Conservation (phyloP, 129 eudicot genomes). For the Flaveria sonorensis region DNA sequence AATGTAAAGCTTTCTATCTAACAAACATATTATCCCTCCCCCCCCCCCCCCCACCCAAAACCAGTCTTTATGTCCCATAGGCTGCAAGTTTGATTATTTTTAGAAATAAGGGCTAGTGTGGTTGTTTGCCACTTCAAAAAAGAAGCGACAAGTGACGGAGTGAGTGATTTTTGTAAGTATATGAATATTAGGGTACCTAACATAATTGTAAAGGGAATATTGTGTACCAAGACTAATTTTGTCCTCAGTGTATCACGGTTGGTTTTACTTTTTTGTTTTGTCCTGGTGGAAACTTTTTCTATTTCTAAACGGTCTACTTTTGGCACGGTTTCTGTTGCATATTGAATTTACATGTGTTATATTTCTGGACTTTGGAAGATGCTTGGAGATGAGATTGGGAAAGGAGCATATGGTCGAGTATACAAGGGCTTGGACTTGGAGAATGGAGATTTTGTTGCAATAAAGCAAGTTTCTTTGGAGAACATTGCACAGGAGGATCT, state of each 20-base stretch:
- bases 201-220: background rate
- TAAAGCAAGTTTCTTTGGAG: conserved; percentile 93
- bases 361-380: conserved; percentile 47
- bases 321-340: conserved; percentile 23
- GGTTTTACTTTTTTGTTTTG: conserved; percentile 10
- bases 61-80: background rate
- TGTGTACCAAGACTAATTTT: background rate
- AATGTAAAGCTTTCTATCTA: background rate
- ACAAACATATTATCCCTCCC: background rate
- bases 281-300: background rate
- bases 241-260: background rate
- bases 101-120: conserved; percentile 6
- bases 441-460: conserved; percentile 98
- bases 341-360: conserved; percentile 15
- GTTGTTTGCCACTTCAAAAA: background rate
- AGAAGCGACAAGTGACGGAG: background rate
- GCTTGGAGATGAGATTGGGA: conserved; percentile 99
- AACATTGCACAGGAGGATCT: conserved; percentile 95
- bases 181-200: background rate
- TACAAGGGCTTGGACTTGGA: conserved; percentile 99
- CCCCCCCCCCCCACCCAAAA: background rate
- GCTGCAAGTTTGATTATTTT: background rate
- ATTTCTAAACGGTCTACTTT: background rate
- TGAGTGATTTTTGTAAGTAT: conserved; percentile 2
- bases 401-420: conserved; percentile 98